These are phyloP conservation scores for Rhodotorula taiwanensis DNA, from an alignment of 768 basidiomycete genomes.

Conservation along the genomic window DNA sequence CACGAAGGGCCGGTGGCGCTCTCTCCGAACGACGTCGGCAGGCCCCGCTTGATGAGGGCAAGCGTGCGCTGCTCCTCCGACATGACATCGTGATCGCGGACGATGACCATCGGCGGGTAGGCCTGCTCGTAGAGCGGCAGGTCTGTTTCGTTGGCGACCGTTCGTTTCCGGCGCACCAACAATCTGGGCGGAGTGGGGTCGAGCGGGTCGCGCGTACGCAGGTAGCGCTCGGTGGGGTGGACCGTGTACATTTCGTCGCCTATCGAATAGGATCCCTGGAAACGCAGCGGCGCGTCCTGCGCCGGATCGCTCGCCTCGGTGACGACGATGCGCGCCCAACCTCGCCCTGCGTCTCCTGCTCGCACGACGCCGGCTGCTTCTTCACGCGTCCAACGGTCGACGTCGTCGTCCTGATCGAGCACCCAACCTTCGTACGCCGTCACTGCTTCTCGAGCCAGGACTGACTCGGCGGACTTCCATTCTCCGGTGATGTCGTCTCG, in stretches of 20 bases:
- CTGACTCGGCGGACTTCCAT: slow-evolving; percentile 6
- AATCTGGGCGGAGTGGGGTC: slow-evolving; percentile 19
- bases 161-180: too few species aligned
- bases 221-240: slow-evolving; percentile 24
- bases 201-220: slow-evolving; percentile 5
- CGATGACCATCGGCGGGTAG: slow-evolving; percentile 19
- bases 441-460: slow-evolving; percentile 12
- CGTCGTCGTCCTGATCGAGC: slow-evolving; percentile 4
- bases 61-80: slow-evolving; percentile 7
- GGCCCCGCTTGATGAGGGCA: slow-evolving; percentile 16
- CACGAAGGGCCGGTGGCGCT: slow-evolving; percentile 47
- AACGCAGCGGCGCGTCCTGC: slow-evolving; percentile 1
- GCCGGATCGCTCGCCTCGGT: background rate
- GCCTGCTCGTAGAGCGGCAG: background rate
- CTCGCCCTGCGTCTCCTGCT: background rate
- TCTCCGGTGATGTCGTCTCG: background rate
- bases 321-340: slow-evolving; percentile 24
- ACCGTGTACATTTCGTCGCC: slow-evolving; percentile 25
- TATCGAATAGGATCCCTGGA: slow-evolving; percentile 22
- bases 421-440: slow-evolving; percentile 34
- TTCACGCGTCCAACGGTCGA: slow-evolving; percentile 22
- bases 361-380: slow-evolving; percentile 23
- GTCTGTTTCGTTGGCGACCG: too few species aligned
- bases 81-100: slow-evolving; percentile 14
- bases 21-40: background rate